Conservation (phyloP, 2,329 filamentous ascomycete genomes). For the Diaporthe sp. region DNA sequence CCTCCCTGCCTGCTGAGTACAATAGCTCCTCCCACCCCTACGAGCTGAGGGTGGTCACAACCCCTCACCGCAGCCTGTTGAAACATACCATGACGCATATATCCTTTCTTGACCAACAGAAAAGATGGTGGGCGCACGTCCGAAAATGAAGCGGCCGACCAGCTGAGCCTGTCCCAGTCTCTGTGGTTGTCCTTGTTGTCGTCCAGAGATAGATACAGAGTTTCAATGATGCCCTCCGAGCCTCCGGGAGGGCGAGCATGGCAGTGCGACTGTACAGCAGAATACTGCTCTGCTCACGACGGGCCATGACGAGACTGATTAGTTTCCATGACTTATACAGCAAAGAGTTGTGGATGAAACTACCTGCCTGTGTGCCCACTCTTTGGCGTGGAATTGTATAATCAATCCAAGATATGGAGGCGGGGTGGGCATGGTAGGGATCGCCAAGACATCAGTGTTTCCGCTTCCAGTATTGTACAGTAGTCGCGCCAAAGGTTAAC, state of each 20-base stretch:
- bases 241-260: too few relatives aligned
- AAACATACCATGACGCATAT: conserved; percentile 20
- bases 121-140: conserved; percentile 5
- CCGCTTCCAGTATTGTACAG: background rate
- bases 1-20: background rate
- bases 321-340: background rate
- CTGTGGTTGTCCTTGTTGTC: background rate
- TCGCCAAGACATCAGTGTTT: conserved; percentile 14
- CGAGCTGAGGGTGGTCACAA: background rate
- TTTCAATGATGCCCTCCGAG: background rate
- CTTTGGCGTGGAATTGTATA: background rate
- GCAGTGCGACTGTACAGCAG: too few relatives aligned
- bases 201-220: background rate
- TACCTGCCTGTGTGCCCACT: background rate
- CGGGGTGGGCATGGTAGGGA: background rate
- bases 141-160: background rate
- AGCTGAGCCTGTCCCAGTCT: background rate
- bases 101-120: background rate
- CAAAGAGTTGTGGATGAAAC: background rate
- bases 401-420: background rate
- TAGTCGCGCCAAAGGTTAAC: conserved; percentile 14
- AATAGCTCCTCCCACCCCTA: background rate
- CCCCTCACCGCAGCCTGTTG: conserved; percentile 10
- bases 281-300: background rate
- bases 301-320: background rate